These are phyloP conservation scores for Mycena galericulata DNA, from an alignment of 768 basidiomycete genomes.

Conservation along the genomic window DNA sequence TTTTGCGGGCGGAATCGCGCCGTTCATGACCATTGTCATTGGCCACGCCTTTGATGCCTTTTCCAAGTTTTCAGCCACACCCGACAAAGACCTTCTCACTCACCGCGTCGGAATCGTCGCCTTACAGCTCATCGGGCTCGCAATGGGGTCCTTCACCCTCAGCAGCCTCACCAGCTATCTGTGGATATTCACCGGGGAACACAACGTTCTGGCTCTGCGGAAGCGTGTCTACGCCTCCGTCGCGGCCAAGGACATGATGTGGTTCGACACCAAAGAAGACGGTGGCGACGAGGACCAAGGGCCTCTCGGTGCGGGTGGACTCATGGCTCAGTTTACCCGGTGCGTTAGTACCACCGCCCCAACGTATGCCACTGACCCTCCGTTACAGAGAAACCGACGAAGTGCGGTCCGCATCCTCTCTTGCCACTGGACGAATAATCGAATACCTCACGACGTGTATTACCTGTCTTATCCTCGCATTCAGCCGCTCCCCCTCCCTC, in stretches of 20 bases:
- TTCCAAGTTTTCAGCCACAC: slow-evolving; percentile 60
- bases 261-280: slow-evolving; percentile 82
- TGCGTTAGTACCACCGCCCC: slow-evolving; percentile 42
- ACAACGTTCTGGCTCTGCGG: slow-evolving; percentile 77
- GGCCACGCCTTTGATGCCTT: slow-evolving; percentile 84
- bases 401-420: slow-evolving; percentile 85
- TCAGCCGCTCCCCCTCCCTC: slow-evolving; percentile 82
- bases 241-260: slow-evolving; percentile 79
- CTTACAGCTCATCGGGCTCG: slow-evolving; percentile 74
- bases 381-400: slow-evolving; percentile 90
- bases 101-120: slow-evolving; percentile 71
- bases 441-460: slow-evolving; percentile 86
- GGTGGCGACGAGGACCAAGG: slow-evolving; percentile 55
- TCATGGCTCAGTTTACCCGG: slow-evolving; percentile 95
- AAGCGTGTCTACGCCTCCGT: slow-evolving; percentile 77
- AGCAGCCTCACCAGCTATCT: slow-evolving; percentile 81
- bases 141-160: slow-evolving; percentile 72
- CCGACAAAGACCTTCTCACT: slow-evolving; percentile 64
- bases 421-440: slow-evolving; percentile 80
- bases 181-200: slow-evolving; percentile 92
- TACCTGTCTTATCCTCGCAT: slow-evolving; percentile 85
- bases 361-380: not conserved
- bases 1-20: slow-evolving; percentile 77
- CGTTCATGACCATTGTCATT: slow-evolving; percentile 88
- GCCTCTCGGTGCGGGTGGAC: slow-evolving; percentile 83